Evolutionary conservation across 2,329 filamentous ascomycete genomes (phyloP).

Genomic region (Pseudopithomyces maydicus): DNA sequence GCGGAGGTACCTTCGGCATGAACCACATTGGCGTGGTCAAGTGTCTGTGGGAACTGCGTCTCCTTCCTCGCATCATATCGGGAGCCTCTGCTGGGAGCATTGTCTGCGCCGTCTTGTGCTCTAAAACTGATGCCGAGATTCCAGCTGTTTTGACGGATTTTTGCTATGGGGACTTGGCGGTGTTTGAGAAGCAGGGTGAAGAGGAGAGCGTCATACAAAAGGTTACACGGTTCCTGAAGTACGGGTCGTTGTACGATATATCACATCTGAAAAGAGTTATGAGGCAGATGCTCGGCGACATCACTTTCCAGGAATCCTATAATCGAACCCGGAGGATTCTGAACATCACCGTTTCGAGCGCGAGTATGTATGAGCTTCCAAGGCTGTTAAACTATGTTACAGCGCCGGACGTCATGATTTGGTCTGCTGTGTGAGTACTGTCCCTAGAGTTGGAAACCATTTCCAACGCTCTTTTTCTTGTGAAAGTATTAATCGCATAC

Average conservation of each 20-base stretch:
- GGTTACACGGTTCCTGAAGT: slow-evolving; percentile 74
- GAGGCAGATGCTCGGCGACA: slow-evolving; percentile 78
- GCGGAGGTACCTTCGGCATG: slow-evolving; percentile 90
- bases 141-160: slow-evolving; percentile 71
- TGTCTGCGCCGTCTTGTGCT: slow-evolving; percentile 79
- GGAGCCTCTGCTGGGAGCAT: slow-evolving; percentile 88
- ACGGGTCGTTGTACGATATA: slow-evolving; percentile 85
- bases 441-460: background rate
- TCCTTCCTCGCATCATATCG: slow-evolving; percentile 85
- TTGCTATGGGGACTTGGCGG: slow-evolving; percentile 77
- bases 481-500: slow-evolving; percentile 13
- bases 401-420: slow-evolving; percentile 91
- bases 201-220: slow-evolving; percentile 70
- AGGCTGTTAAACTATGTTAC: slow-evolving; percentile 90
- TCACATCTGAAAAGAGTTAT: slow-evolving; percentile 80
- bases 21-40: slow-evolving; percentile 89
- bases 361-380: slow-evolving; percentile 84
- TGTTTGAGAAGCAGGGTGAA: slow-evolving; percentile 70
- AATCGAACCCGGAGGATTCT: slow-evolving; percentile 90
- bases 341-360: slow-evolving; percentile 91
- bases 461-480: background rate
- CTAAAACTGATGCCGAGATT: slow-evolving; percentile 77
- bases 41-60: slow-evolving; percentile 72
- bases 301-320: slow-evolving; percentile 95
- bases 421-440: slow-evolving; percentile 78